Base-by-base conservation (phyloP, 441 rosid genomes). In the Euphorbia celastroides region DNA sequence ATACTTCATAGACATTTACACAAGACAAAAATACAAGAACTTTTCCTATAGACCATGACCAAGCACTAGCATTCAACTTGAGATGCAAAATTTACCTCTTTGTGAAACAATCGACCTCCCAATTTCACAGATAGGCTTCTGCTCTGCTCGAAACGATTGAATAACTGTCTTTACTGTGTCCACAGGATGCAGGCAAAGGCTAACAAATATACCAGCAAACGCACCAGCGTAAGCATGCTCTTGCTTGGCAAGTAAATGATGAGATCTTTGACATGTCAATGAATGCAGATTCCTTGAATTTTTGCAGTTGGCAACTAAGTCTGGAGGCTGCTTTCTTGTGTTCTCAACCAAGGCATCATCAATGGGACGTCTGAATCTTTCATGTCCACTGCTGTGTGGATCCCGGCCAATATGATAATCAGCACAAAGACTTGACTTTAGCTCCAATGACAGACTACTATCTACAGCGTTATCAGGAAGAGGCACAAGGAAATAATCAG, bases 161-260 rank as follows among this genome's bases (percentile, higher is more conserved):
- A 79, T 68, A 67, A 81, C 85, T 65, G 98, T 93, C 81, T 92
- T 92, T 56, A 89, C 69, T 27, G 97, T 93, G 77, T 93, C 97
- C 36, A 93, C 83, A 62, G 97, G 98, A 76, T 93, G 97, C 65
- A 93, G 86, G 80, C 94, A 93, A 61, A 93, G 85, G 81, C 97
- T 93, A 64, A 90, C 92, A 67, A 82, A 83, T 68, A 82, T 69
- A 66, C 96, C 96, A 59, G 97, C 88, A 65, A 87, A 81, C 41
- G 97, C 97, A 72, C 96, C 98, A 3, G 97, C 90, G 80, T 86
- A 86, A 71, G 98, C 98, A 83, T 93, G 97, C 70, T 81, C 79
- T 77, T 83, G 88, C 85, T 81, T 88, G 65, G 87, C 87, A 74
- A 80, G 65, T 34, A 80, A 42, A 72, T 62, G 67, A 30, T 65